Percentiles rank a stretch among this genome's conserved stretches.
Evolutionary conservation across 192 early-diverging fungal species (phyloP).

Genomic region (Dimargaris xerosporica): DNA sequence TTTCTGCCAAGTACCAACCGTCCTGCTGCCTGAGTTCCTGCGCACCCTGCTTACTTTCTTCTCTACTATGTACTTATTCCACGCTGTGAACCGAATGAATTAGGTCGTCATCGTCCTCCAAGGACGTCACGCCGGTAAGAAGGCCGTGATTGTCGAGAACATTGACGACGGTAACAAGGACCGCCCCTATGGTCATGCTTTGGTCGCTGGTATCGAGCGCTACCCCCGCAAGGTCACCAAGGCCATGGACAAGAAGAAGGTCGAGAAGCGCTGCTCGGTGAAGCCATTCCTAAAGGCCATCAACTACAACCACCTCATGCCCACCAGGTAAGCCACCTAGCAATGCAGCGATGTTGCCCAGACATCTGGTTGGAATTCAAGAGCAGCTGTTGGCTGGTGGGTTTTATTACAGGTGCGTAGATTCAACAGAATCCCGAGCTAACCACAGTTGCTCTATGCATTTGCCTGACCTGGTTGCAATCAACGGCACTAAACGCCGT

Average conservation of each 20-base stretch:
- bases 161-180: conserved; percentile 95
- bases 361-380: no score
- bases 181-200: conserved; percentile 92
- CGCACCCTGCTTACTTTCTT: conserved; percentile 3
- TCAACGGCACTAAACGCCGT: no score
- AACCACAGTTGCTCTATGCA: no score
- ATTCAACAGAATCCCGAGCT: no score
- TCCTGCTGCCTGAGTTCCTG: background rate
- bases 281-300: conserved; percentile 98
- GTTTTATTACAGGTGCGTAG: no score
- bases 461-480: no score
- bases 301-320: conserved; percentile 99
- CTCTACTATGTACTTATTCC: background rate
- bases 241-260: conserved; percentile 86
- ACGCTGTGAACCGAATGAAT: background rate
- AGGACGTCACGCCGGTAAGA: conserved; percentile 98
- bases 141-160: conserved; percentile 96
- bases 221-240: conserved; percentile 97
- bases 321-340: conserved; percentile 39
- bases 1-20: background rate
- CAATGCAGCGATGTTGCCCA: no score
- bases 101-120: conserved; percentile 97
- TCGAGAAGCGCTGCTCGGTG: conserved; percentile 91
- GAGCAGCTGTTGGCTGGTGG: no score
- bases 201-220: conserved; percentile 94